Percentiles rank a stretch among this genome's conserved stretches.
phyloP scores from a whole-genome alignment of 495 filamentous ascomycete species.

The Mycothermus thermophilus region DNA sequence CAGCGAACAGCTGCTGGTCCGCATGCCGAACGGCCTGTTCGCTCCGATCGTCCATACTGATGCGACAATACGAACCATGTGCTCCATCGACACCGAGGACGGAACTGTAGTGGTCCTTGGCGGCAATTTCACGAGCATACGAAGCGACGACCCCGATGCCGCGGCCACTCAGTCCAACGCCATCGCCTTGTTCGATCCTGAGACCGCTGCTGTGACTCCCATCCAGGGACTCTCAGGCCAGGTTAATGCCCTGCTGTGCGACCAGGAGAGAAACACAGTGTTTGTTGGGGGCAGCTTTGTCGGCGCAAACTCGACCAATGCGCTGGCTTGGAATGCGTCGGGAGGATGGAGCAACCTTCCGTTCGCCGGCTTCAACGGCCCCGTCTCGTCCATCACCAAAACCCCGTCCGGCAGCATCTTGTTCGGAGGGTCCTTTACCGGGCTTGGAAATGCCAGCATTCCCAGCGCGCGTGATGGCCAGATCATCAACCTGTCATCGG shows the following conservation, averaged over 20 bases:
- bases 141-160: slow-evolving; percentile 23
- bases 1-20: slow-evolving; percentile 65
- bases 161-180: slow-evolving; percentile 50
- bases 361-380: slow-evolving; percentile 90
- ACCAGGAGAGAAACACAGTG: slow-evolving; percentile 65
- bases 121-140: slow-evolving; percentile 93
- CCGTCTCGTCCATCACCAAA: slow-evolving; percentile 74
- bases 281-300: slow-evolving; percentile 84
- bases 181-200: slow-evolving; percentile 66
- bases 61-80: slow-evolving; percentile 75
- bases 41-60: slow-evolving; percentile 59
- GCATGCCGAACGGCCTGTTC: slow-evolving; percentile 77
- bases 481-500: slow-evolving; percentile 68
- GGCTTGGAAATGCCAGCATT: slow-evolving; percentile 65
- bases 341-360: slow-evolving; percentile 72
- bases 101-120: slow-evolving; percentile 66
- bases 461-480: slow-evolving; percentile 49
- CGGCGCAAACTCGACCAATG: slow-evolving; percentile 70
- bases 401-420: slow-evolving; percentile 67
- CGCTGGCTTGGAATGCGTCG: slow-evolving; percentile 63
- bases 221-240: slow-evolving; percentile 67
- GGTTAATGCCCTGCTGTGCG: slow-evolving; percentile 71
- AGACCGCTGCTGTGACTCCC: slow-evolving; percentile 49
- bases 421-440: slow-evolving; percentile 85
- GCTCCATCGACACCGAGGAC: slow-evolving; percentile 55